Conservation (phyloP, 2,329 filamentous ascomycete species). For the Dactylellina drechsleri region DNA sequence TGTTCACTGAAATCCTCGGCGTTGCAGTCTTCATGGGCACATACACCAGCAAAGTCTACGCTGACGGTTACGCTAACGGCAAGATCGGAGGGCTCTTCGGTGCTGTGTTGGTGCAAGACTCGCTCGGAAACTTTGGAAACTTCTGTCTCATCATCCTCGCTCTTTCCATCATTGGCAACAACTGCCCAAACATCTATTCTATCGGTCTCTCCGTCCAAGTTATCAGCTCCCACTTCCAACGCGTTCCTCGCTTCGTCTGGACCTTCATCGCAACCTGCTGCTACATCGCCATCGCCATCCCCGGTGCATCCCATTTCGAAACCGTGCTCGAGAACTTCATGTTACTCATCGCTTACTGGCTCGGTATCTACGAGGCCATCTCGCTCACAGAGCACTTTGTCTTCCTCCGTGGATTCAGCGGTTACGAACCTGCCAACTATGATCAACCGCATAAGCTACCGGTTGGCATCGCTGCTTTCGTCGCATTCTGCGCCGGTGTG, state of each 20-base stretch:
- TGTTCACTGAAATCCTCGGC: conserved; percentile 79
- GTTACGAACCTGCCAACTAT: conserved; percentile 71
- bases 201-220: conserved; percentile 75
- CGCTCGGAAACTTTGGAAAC: conserved; percentile 74
- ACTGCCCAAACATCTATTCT: conserved; percentile 78
- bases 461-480: conserved; percentile 71
- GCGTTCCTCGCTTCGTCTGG: conserved; percentile 75
- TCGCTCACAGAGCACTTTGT: conserved; percentile 74
- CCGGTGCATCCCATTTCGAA: conserved; percentile 74
- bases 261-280: conserved; percentile 70
- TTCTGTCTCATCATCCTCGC: conserved; percentile 76
- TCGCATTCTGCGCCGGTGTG: conserved; percentile 73
- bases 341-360: conserved; percentile 76
- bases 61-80: conserved; percentile 67
- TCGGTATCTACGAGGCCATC: conserved; percentile 77
- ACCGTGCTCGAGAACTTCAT: conserved; percentile 76
- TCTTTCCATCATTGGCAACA: conserved; percentile 75
- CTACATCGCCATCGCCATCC: conserved; percentile 76
- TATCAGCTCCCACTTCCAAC: conserved; percentile 69
- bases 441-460: conserved; percentile 70
- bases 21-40: conserved; percentile 76
- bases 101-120: conserved; percentile 70
- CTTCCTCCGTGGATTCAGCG: conserved; percentile 71
- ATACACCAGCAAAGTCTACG: conserved; percentile 67
- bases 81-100: conserved; percentile 75